These are phyloP conservation scores for Rhodamnia rubescens DNA, from an alignment of 345 rosid genomes.

Conservation along the genomic window DNA sequence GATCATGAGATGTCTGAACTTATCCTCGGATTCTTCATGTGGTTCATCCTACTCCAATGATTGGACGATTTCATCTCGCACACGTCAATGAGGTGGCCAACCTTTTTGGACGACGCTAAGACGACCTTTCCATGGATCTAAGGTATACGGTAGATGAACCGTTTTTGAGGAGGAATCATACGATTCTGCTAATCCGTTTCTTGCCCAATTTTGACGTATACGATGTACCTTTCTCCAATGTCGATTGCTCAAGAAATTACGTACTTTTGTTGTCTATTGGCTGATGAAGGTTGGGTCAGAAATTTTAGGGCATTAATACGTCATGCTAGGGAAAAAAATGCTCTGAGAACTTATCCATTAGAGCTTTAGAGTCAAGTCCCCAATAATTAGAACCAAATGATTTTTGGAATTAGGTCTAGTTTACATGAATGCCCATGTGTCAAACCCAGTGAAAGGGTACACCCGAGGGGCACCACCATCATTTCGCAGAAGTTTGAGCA, in stretches of 20 bases:
- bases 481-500: neutral
- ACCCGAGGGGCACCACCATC: neutral
- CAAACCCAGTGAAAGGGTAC: neutral
- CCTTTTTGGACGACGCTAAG: neutral
- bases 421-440: neutral
- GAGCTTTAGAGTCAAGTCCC: neutral
- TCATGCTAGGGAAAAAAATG: neutral
- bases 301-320: neutral
- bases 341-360: neutral
- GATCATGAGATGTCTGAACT: neutral
- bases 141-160: neutral
- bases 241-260: neutral
- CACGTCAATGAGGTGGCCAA: neutral
- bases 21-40: neutral
- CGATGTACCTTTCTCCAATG: neutral
- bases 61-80: neutral
- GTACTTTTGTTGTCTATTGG: neutral
- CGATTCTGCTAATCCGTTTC: neutral
- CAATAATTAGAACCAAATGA: neutral
- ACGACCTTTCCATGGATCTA: neutral
- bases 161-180: neutral
- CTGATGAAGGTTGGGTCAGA: neutral
- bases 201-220: neutral
- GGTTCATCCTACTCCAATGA: neutral
- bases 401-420: neutral